These are phyloP conservation scores for Paramecium primaurelia DNA, from an alignment of 73 alveolate genomes.

Conservation along the genomic window DNA sequence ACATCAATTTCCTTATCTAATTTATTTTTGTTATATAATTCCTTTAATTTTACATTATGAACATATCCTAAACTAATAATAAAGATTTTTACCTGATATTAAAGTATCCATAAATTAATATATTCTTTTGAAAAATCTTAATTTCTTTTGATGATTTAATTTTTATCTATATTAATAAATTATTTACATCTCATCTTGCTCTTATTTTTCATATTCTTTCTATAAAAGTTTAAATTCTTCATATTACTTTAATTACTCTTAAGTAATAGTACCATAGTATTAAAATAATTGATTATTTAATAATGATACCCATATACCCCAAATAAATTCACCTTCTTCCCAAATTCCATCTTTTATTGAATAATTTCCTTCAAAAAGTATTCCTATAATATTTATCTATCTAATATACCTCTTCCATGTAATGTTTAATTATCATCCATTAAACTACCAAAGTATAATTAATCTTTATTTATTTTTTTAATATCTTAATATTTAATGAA, in stretches of 20 bases:
- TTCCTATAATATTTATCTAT: neutral
- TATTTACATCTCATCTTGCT: neutral
- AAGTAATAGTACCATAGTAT: neutral
- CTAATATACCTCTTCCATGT: neutral
- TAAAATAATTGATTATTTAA: neutral
- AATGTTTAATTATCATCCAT: neutral
- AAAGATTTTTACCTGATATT: neutral
- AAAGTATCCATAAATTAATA: neutral
- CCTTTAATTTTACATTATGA: neutral
- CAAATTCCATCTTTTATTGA: neutral
- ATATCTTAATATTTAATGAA: neutral
- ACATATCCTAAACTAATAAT: neutral
- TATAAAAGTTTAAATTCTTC: neutral
- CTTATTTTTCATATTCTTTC: neutral
- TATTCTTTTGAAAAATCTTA: neutral
- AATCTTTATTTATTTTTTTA: neutral
- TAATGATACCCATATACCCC: neutral
- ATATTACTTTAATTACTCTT: neutral
- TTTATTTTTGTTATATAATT: neutral
- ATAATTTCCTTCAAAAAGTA: neutral
- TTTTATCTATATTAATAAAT: neutral
- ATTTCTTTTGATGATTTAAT: neutral
- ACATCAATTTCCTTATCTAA: neutral
- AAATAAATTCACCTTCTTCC: neutral
- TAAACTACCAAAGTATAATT: neutral